A percentile compares a stretch with the other conserved stretches of the same genome.
These are phyloP conservation scores for Cylindrodendrum hubeiense DNA, from an alignment of 2,329 filamentous ascomycete species.

Conservation along the genomic window DNA sequence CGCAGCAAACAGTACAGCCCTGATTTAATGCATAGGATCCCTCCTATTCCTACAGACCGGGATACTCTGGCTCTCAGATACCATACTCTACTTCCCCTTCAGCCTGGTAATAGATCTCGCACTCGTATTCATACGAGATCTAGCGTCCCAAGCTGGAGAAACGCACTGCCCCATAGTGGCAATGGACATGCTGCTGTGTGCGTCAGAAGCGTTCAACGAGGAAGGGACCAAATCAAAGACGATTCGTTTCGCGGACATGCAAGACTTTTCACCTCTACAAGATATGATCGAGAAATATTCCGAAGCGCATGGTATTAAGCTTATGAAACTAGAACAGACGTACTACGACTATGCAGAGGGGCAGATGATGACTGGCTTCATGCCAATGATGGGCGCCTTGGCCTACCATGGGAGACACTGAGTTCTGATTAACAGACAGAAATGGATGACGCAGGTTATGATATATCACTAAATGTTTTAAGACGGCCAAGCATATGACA, in stretches of 20 bases:
- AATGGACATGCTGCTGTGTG: constrained; percentile 18
- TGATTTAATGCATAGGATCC: neutral
- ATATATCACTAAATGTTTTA: too few relatives aligned
- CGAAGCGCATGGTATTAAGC: neutral
- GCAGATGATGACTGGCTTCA: neutral
- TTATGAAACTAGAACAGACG: constrained; percentile 3
- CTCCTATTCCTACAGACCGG: constrained; percentile 15
- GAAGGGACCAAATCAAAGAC: neutral
- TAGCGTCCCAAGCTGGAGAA: neutral
- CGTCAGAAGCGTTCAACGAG: constrained; percentile 14
- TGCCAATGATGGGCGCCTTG: too few relatives aligned
- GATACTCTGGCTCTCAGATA: constrained; percentile 16
- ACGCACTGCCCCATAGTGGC: constrained; percentile 1
- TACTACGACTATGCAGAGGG: constrained; percentile 9
- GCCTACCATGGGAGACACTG: too few relatives aligned
- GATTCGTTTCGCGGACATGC: constrained; percentile 8
- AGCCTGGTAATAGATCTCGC: neutral
- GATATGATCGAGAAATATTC: constrained; percentile 9
- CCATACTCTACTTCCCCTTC: neutral
- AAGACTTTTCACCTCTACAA: neutral
- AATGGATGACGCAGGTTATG: too few relatives aligned
- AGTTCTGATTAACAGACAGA: too few relatives aligned
- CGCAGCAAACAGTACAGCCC: too few relatives aligned
- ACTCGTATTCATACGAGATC: constrained; percentile 17
- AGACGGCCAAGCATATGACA: too few relatives aligned